Percentiles rank a stretch among this genome's conserved stretches.
Evolutionary conservation across 2,329 filamentous ascomycete species (phyloP).

Genomic region (Zymoseptoria passerinii): DNA sequence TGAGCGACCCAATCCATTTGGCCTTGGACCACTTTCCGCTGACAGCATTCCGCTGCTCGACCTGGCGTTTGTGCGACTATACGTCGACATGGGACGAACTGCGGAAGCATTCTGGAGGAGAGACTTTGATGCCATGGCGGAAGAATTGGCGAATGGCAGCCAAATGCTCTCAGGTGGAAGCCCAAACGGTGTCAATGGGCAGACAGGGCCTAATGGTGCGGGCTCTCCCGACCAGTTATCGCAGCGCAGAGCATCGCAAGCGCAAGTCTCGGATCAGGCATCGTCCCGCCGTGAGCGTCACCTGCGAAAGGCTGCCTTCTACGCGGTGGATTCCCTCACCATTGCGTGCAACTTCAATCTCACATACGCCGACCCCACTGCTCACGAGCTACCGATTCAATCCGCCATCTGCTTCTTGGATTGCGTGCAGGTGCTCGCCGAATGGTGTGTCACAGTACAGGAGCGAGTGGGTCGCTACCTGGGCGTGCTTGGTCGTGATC

Average conservation of each 20-base stretch:
- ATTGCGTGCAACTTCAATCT: constrained; percentile 82
- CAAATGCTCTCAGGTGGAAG: constrained; percentile 64
- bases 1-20: constrained; percentile 76
- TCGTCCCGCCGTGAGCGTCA: constrained; percentile 74
- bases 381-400: constrained; percentile 78
- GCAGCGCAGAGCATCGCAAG: constrained; percentile 25
- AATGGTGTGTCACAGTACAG: constrained; percentile 90
- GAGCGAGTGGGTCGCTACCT: constrained; percentile 86
- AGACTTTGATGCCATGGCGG: constrained; percentile 85
- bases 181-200: constrained; percentile 1
- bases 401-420: constrained; percentile 89
- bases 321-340: constrained; percentile 81
- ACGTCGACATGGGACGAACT: constrained; percentile 83
- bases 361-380: constrained; percentile 75
- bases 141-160: constrained; percentile 70
- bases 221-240: constrained; percentile 10
- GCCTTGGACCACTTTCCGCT: constrained; percentile 71
- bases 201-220: not conserved
- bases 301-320: constrained; percentile 87
- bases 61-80: constrained; percentile 82
- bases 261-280: constrained; percentile 13
- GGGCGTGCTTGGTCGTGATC: constrained; percentile 75
- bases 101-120: constrained; percentile 93
- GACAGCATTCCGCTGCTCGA: constrained; percentile 88
- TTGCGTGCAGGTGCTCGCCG: constrained; percentile 84